Base-by-base conservation (phyloP, 2,329 filamentous ascomycete species). In the Colletotrichum gigasporum region DNA sequence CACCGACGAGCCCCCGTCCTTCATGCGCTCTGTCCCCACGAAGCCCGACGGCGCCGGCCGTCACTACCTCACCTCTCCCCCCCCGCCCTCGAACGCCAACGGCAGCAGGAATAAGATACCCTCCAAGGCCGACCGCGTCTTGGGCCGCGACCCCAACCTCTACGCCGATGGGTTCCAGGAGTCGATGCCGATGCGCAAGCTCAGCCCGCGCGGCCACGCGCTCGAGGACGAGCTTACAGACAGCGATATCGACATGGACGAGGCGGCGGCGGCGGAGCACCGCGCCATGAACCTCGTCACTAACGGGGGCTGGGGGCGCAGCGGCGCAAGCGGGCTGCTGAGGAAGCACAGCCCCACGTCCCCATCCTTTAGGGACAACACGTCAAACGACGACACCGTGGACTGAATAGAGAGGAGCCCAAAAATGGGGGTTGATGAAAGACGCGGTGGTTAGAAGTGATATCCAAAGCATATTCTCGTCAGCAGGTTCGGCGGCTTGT, bases 71-170 rank as follows among this genome's bases (percentile, higher is more conserved):
- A 65, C 70, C 22, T 59, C 62, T 9, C 68, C 73, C 11, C 56
- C 62, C 12, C 54, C 63, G 16, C 59, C 62, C n/a, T 53, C 63
- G 16, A 48, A 57, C 68, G 45, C 69, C 65, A 35, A 70, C 68
- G 34, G 53, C 39, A 69, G 66, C 8, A 76, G 76, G 3, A 77
- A 77, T 45, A 77, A 77, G 60, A 73, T 76, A 6, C 81, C 80
- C 11, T 86, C 83, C 71, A 88, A 88, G 69, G 86, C 86, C 5
- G 86, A 88, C 69, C 82, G 85, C 28, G 77, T 88, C 2, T 79
- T 88, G 2, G 86, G 86, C 34, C 82, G 86, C 4, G 85, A 87
- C 62, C 85, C 85, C 10, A 84, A 81, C 68, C 72, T 85, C 12
- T 87, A 87, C 68, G 81, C 78, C 9, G 85, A 88, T 67, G 78